Conservation (phyloP, 768 basidiomycete species). For the Podaxis sp. region DNA sequence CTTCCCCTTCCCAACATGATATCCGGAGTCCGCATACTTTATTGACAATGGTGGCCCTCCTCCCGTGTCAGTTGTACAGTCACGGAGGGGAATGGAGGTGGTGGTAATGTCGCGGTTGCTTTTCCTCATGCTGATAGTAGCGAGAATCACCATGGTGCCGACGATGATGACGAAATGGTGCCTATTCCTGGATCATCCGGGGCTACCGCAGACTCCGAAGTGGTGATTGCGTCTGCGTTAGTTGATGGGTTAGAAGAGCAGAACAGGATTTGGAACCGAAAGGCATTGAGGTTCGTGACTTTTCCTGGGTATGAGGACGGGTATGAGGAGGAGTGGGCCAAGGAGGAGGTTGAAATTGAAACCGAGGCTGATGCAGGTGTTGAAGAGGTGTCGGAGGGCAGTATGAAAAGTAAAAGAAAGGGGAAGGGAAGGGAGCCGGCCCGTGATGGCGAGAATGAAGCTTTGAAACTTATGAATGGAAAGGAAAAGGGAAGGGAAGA, state of each 20-base stretch:
- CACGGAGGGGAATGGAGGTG: not conserved
- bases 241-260: not conserved
- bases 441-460: slow-evolving; percentile 4
- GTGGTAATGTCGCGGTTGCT: not conserved
- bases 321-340: slow-evolving; percentile 15
- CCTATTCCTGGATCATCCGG: not conserved
- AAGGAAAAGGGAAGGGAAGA: not conserved
- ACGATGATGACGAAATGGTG: not conserved
- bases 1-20: slow-evolving; percentile 68
- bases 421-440: slow-evolving; percentile 4
- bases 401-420: slow-evolving; percentile 6
- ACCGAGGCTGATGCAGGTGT: not conserved
- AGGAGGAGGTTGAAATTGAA: slow-evolving; percentile 12
- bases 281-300: slow-evolving; percentile 12
- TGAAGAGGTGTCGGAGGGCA: not conserved
- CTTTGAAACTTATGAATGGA: not conserved
- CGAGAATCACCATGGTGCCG: not conserved
- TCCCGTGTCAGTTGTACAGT: slow-evolving; percentile 73
- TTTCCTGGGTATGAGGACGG: slow-evolving; percentile 14
- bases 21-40: slow-evolving; percentile 73
- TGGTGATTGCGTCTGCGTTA: not conserved
- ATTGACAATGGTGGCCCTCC: slow-evolving; percentile 81
- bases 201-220: not conserved
- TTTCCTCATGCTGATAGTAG: not conserved
- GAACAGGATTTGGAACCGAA: slow-evolving; percentile 7